These are phyloP conservation scores for Penicillium psychrosexuale DNA, from an alignment of 2,329 filamentous ascomycete genomes.

Conservation along the genomic window DNA sequence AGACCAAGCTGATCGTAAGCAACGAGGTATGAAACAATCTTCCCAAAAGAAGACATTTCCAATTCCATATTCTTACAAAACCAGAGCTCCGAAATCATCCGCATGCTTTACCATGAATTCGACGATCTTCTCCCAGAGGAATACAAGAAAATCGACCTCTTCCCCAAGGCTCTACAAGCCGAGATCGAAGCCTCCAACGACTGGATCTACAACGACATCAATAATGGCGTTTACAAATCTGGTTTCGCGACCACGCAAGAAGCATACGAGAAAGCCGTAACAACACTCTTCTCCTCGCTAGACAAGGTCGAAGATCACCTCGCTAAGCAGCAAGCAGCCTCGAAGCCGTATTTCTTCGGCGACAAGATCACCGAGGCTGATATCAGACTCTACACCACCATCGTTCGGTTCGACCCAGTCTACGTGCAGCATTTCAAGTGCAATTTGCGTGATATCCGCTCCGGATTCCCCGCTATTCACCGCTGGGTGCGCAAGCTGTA, in stretches of 20 bases:
- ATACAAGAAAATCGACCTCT: slow-evolving; percentile 62
- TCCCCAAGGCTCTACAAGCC: slow-evolving; percentile 60
- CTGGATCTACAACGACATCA: slow-evolving; percentile 70
- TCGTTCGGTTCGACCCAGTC: slow-evolving; percentile 69
- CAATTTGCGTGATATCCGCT: slow-evolving; percentile 80
- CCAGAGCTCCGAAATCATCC: slow-evolving; percentile 75
- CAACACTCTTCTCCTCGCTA: slow-evolving; percentile 69
- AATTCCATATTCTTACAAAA: slow-evolving; percentile 1
- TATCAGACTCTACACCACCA: slow-evolving; percentile 70
- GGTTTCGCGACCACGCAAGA: slow-evolving; percentile 82
- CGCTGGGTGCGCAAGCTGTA: slow-evolving; percentile 79
- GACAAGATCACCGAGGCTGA: slow-evolving; percentile 75
- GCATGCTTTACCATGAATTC: slow-evolving; percentile 83
- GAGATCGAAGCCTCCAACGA: slow-evolving; percentile 74
- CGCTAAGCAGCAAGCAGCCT: slow-evolving; percentile 32
- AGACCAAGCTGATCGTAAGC: slow-evolving; percentile 72
- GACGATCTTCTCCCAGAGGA: slow-evolving; percentile 64
- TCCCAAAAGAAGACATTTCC: not conserved
- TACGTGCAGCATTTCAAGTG: slow-evolving; percentile 83
- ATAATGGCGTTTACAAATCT: slow-evolving; percentile 54
- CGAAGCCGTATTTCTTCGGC: slow-evolving; percentile 69
- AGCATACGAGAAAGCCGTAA: slow-evolving; percentile 75
- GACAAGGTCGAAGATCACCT: slow-evolving; percentile 75
- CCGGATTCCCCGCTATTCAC: slow-evolving; percentile 77
- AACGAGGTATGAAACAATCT: slow-evolving; percentile 63